Base-by-base conservation (phyloP, 441 rosid genomes). In the Corymbia calophylla region DNA sequence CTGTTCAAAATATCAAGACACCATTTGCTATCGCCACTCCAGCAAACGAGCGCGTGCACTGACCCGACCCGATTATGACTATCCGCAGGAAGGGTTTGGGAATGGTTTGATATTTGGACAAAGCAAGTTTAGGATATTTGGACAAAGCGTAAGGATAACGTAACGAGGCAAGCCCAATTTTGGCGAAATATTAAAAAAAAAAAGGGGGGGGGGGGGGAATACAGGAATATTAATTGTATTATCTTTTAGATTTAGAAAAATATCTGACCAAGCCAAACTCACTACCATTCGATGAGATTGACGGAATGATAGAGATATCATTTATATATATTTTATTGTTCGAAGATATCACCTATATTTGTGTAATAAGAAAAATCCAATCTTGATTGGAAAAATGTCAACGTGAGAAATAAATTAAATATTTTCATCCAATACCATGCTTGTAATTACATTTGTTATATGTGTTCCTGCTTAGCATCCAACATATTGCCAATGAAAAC, bases 311-410 rank as follows among this genome's bases (percentile, higher is more conserved):
- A 19, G 82, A 39, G n/a, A 58, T 21, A 35, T 11, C 6, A 6
- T 25, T 25, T 19, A 25, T 11, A 60, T 4, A 39, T 39, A 39
- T 39, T 39, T 39, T 39, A 39, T 39, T 39, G 44, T 39, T 39
- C 44, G 44, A 6, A 39, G 44, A 39, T 13, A 73, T 10, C 14
- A 3, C 21, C 19, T 66, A 35, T 21, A 73, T 9, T 73, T 35
- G 29, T 19, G 29, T 35, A 19, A 8, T 16, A 0, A 73, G 4
- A 19, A 35, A 32, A 2, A 19, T 35, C 49, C 49, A 0, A 70
- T 14, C 35, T 15, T n/a, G 19, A 7, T 35, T 11, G 5, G 12
- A 10, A 35, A 70, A 19, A 9, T 35, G 27, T 19, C 27, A 2
- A 10, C 23, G 2, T 12, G 16, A 23, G 9, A 70, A 35, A 35